Conservation (phyloP, 1,284 basidiomycete genomes). For the Cystobasidium slooffiae region DNA sequence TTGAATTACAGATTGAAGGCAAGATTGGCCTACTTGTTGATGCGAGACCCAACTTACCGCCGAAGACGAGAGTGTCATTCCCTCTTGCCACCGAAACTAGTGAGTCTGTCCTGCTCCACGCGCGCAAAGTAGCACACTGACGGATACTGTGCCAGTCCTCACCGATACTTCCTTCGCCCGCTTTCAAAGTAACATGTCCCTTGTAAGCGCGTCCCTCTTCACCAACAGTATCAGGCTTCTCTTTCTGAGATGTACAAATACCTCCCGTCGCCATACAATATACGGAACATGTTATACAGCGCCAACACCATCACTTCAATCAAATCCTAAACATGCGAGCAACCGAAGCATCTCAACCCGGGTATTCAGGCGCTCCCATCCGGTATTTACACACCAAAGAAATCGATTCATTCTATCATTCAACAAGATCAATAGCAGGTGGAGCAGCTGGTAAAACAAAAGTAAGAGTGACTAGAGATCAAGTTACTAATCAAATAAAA, state of each 20-base stretch:
- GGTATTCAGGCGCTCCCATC: slow-evolving; percentile 66
- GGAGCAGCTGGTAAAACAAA: slow-evolving; percentile 60
- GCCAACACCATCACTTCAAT: slow-evolving; percentile 86
- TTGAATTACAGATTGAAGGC: slow-evolving; percentile 77
- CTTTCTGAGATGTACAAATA: background rate
- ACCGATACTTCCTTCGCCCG: slow-evolving; percentile 61
- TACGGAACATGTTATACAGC: slow-evolving; percentile 60
- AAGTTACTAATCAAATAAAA: slow-evolving; percentile 68
- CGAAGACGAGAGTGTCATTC: slow-evolving; percentile 61
- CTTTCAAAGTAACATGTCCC: slow-evolving; percentile 90
- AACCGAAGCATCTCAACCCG: slow-evolving; percentile 60
- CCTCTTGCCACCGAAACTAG: slow-evolving; percentile 86
- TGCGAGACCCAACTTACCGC: slow-evolving; percentile 62
- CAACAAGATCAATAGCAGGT: slow-evolving; percentile 21
- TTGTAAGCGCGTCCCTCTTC: too few species aligned
- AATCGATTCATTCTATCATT: slow-evolving; percentile 76
- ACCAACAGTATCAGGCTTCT: too few species aligned
- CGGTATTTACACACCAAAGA: slow-evolving; percentile 78
- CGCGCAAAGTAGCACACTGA: slow-evolving; percentile 37
- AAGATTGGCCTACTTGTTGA: slow-evolving; percentile 85
- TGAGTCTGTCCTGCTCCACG: slow-evolving; percentile 60
- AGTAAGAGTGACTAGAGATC: slow-evolving; percentile 82
- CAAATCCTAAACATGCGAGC: slow-evolving; percentile 77
- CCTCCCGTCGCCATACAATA: background rate
- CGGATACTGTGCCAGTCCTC: slow-evolving; percentile 61